Evolutionary conservation across 805 yeast genomes (phyloP), one percentile per base, ranked within the genome.

Genomic region (Martiniozyma abietophila): DNA sequence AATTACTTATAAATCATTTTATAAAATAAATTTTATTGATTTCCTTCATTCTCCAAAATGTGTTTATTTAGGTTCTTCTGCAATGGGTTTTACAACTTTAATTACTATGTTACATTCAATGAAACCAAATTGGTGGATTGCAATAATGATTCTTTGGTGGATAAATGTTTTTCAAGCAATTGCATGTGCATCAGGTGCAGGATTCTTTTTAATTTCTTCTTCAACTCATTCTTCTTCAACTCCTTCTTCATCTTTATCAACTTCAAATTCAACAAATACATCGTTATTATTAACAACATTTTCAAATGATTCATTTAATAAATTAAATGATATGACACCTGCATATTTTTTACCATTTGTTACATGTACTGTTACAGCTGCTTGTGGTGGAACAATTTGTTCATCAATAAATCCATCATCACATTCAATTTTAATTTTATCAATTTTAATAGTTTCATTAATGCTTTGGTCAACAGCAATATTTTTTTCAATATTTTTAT

Each of bases 71-170:
- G 95, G 95, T 6, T 76, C 89, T 42, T 68, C 71, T 37, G 77
- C 84, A 12, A 86, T 86, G 95, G 95, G 86, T 1, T 64, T 65
- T 42, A 67, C 74, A 8, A 75, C 94, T 2, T 54, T 85, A 41
- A 61, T 78, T 20, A 77, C 74, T 49, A 71, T 69, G 58, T 54
- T 79, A 18, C 65, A 64, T 40, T 53, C 51, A 23, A 41, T 80
- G 18, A 44, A 42, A 28, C 50, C 53, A 1, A 44, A 51, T 19
- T 62, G 80, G 67, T 58, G 67, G 27, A 58, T 71, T 5, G 66
- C 71, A 11, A 51, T 67, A 2, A 82, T 74, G 54, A 70, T 63
- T 1, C 56, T 85, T 18, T 86, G 94, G 94, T 78, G 89, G 84
- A 61, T 82, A 16, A 72, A 73, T 32, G 68, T 73, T 17, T 48